Evolutionary conservation across 805 yeast species (phyloP), one percentile per base, ranked within the genome.

Genomic region (Nematodospora valgi): DNA sequence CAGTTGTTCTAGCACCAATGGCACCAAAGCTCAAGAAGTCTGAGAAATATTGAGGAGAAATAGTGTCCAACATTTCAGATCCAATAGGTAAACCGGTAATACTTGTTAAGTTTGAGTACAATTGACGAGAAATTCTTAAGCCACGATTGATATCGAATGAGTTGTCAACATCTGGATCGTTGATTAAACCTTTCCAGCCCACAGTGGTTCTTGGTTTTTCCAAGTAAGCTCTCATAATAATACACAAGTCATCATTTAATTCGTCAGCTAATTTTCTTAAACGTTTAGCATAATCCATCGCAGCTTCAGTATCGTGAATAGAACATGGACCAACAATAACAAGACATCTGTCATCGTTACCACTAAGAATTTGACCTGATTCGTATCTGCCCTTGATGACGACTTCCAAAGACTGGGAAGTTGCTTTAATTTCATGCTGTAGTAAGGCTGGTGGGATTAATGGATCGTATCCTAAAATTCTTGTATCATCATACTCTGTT

Each of bases 171-270:
- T 91, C 95, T 30, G 98, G 98, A 64, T 91, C 98, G 62, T 91
- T 91, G 59, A 91, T 88, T 53, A 91, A 72, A 52, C 98, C 98
- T 67, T 91, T 91, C 98, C 98, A 91, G 46, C 98, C 98, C 37
- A 91, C 98, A 16, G 98, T 91, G 45, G 98, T 91, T 72, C 98
- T 83, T 54, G 98, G 98, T 67, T 91, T 91, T 68, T 91, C 98
- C 49, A 91, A 74, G 74, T 91, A 91, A 5, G 98, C 98, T 70
- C 98, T 83, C 98, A 91, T 91, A 45, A 91, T 76, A 40, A 91
- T 76, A 37, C 81, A 83, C 38, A 91, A 72, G 47, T 91, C 98
- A 36, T 71, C 77, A 43, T 78, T 62, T 44, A 86, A 74, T 59
- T 85, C 86, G 23, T 79, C 83, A 23, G 87, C 69, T 38, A 86